These are phyloP conservation scores for Heliamphora exappendiculata DNA, from an alignment of 148 eudicot genomes.

Conservation along the genomic window DNA sequence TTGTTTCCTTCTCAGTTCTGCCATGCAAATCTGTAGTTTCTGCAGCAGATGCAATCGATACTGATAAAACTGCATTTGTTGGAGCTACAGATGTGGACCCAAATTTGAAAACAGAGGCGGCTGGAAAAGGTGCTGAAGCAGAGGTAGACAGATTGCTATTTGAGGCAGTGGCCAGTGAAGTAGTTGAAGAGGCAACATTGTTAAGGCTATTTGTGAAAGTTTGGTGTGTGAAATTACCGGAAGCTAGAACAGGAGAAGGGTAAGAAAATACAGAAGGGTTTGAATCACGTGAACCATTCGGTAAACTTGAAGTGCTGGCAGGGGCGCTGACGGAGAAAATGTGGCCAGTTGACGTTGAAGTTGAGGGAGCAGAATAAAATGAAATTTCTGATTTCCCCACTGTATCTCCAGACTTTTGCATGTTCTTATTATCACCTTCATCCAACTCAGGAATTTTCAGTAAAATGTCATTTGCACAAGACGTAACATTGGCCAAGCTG, in stretches of 20 bases:
- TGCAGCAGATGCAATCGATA: slow-evolving; percentile 10
- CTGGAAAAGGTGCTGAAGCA: slow-evolving; percentile 17
- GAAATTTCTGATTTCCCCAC: slow-evolving; percentile 21
- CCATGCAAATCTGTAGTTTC: slow-evolving; percentile 19
- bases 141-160: slow-evolving; percentile 16
- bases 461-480: slow-evolving; percentile 19
- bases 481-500: slow-evolving; percentile 28
- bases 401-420: slow-evolving; percentile 16
- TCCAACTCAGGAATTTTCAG: slow-evolving; percentile 18
- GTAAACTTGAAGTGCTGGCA: slow-evolving; percentile 13
- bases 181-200: slow-evolving; percentile 14
- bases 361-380: slow-evolving; percentile 14
- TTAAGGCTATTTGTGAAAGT: slow-evolving; percentile 26
- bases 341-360: slow-evolving; percentile 15
- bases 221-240: slow-evolving; percentile 18
- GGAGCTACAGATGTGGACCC: slow-evolving; percentile 25
- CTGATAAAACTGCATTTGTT: slow-evolving; percentile 22
- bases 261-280: slow-evolving; percentile 21
- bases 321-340: slow-evolving; percentile 21
- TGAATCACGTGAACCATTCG: slow-evolving; percentile 31
- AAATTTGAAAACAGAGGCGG: slow-evolving; percentile 21
- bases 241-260: slow-evolving; percentile 21
- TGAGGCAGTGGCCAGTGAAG: slow-evolving; percentile 8
- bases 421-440: slow-evolving; percentile 20
- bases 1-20: slow-evolving; percentile 27